A percentile compares a stretch with the other conserved stretches of the same genome.
These are phyloP conservation scores for Ustilago nuda DNA, from an alignment of 1,284 basidiomycete genomes.

Conservation along the genomic window DNA sequence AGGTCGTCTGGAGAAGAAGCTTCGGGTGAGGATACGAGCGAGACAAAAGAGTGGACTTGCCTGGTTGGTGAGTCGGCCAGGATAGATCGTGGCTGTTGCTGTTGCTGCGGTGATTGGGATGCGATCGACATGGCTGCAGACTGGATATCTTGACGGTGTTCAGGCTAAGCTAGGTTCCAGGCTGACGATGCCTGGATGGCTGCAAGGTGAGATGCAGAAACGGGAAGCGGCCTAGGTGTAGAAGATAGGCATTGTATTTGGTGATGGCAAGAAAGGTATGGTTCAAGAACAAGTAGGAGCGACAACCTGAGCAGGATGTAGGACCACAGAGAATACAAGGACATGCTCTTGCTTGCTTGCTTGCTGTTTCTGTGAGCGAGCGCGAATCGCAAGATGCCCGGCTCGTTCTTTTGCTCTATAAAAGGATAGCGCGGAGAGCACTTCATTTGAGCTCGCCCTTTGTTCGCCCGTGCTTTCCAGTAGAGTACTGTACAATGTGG, in stretches of 20 bases:
- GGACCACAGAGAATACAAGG: not conserved
- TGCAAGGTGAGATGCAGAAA: too few species aligned
- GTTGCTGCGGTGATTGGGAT: constrained; percentile 6
- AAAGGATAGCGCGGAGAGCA: too few species aligned
- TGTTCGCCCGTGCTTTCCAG: too few species aligned
- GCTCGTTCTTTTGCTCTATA: too few species aligned
- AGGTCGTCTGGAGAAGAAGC: constrained; percentile 29
- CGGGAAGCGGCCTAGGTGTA: not conserved
- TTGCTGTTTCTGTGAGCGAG: too few species aligned
- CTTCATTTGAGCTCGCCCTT: too few species aligned
- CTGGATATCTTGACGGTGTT: too few species aligned
- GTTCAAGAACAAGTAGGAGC: not conserved
- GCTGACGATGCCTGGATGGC: not conserved
- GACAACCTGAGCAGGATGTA: not conserved
- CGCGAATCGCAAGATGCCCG: too few species aligned
- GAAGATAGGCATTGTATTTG: not conserved
- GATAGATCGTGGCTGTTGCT: constrained; percentile 4
- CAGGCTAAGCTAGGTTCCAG: not conserved
- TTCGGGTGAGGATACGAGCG: constrained; percentile 15
- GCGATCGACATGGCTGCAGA: constrained; percentile 22
- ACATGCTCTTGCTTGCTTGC: too few species aligned
- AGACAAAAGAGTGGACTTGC: constrained; percentile 9
- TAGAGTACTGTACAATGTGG: too few species aligned
- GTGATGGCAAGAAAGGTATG: not conserved
- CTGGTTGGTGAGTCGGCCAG: constrained; percentile 22